phyloP scores from a whole-genome alignment of 352 stramenopile species.

The Globisporangium apiculatum region DNA sequence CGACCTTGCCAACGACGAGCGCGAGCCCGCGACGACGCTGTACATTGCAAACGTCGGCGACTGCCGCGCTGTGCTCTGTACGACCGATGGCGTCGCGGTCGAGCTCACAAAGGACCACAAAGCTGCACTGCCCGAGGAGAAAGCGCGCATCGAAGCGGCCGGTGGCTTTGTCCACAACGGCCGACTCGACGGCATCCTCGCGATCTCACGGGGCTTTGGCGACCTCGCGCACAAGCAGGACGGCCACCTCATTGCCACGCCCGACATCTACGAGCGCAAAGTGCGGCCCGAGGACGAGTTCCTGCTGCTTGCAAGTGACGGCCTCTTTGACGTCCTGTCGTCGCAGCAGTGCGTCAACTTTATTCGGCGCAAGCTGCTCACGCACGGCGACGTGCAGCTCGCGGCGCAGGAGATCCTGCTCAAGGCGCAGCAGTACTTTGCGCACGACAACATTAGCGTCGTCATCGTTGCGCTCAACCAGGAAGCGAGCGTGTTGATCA shows the following conservation, averaged over 20 bases:
- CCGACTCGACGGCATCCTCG: slow-evolving; percentile 80
- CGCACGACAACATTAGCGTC: slow-evolving; percentile 89
- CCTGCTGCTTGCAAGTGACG: slow-evolving; percentile 87
- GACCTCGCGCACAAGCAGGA: slow-evolving; percentile 87
- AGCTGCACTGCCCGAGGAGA: slow-evolving; percentile 65
- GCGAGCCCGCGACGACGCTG: slow-evolving; percentile 31
- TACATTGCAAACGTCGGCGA: slow-evolving; percentile 88
- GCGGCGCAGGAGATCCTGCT: slow-evolving; percentile 83
- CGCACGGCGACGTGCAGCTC: slow-evolving; percentile 85
- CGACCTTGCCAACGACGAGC: slow-evolving; percentile 18
- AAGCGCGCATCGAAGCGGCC: slow-evolving; percentile 67
- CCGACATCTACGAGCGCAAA: slow-evolving; percentile 66
- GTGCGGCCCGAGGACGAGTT: slow-evolving; percentile 79
- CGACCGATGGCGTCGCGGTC: slow-evolving; percentile 55
- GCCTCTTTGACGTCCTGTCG: slow-evolving; percentile 88
- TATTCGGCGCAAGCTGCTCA: slow-evolving; percentile 78
- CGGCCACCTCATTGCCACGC: slow-evolving; percentile 80
- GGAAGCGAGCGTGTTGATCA: slow-evolving; percentile 13
- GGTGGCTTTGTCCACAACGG: slow-evolving; percentile 88
- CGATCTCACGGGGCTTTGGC: slow-evolving; percentile 84
- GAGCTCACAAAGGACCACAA: slow-evolving; percentile 88
- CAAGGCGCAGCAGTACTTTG: slow-evolving; percentile 85
- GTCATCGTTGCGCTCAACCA: slow-evolving; percentile 86
- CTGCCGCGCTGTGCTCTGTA: slow-evolving; percentile 84
- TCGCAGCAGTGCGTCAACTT: slow-evolving; percentile 90